A percentile compares a stretch with the other conserved stretches of the same genome.
Evolutionary conservation across 129 eudicot species (phyloP).

Genomic region (Smallanthus sonchifolius): DNA sequence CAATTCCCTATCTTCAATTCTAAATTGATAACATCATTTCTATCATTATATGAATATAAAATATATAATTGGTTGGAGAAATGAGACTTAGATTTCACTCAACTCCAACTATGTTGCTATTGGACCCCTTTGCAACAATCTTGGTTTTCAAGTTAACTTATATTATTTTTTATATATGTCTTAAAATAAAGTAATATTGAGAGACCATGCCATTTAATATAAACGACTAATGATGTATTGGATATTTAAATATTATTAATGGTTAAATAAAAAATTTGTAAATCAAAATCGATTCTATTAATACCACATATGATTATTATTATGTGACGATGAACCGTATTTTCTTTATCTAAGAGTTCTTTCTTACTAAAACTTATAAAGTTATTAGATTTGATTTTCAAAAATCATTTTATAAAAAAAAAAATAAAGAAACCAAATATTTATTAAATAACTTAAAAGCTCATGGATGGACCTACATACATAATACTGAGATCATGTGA

Average conservation of each 20-base stretch:
- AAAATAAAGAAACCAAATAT: no score
- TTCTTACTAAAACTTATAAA: no score
- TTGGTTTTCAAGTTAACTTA: constrained; percentile 15
- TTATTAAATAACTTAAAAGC: no score
- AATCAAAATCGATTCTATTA: neutral
- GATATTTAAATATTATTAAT: neutral
- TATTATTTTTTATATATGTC: neutral
- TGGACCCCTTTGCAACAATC: constrained; percentile 8
- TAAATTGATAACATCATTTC: neutral
- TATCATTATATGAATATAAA: neutral
- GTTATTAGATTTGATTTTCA: no score
- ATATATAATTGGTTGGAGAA: neutral
- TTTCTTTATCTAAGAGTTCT: no score
- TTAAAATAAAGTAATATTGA: neutral
- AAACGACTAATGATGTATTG: neutral
- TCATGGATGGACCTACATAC: no score
- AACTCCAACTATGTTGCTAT: neutral
- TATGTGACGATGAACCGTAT: no score
- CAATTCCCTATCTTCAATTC: neutral
- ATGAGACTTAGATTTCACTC: constrained; percentile 9
- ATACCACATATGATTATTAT: no score
- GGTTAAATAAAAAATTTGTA: neutral
- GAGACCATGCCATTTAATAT: neutral
- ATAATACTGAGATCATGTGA: no score
- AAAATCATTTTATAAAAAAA: no score